These are phyloP conservation scores for Leccinum ponderosum DNA, from an alignment of 1,284 basidiomycete genomes.

Conservation along the genomic window DNA sequence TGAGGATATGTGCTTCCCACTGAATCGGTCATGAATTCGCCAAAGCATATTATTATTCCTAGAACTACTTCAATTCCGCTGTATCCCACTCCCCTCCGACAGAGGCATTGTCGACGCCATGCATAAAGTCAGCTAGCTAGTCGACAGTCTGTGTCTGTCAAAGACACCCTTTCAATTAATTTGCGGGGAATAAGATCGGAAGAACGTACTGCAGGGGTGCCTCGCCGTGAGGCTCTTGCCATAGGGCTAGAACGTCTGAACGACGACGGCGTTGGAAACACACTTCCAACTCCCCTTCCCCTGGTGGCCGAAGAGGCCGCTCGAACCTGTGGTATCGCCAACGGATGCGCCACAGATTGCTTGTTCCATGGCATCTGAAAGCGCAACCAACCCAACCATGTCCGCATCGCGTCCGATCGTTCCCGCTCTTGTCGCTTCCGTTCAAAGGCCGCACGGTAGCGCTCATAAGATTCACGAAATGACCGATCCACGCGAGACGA, in stretches of 20 bases:
- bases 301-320: constrained; percentile 34
- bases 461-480: constrained; percentile 92
- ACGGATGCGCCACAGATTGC: constrained; percentile 13
- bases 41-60: neutral
- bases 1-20: neutral
- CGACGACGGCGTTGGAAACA: constrained; percentile 39
- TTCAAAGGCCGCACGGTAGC: constrained; percentile 92
- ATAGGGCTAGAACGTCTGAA: constrained; percentile 45
- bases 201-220: constrained; percentile 28
- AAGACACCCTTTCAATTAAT: constrained; percentile 27
- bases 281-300: constrained; percentile 34
- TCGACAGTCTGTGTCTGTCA: constrained; percentile 14
- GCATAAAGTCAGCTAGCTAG: constrained; percentile 16
- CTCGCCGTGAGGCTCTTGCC: constrained; percentile 35
- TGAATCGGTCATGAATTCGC: neutral
- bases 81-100: neutral
- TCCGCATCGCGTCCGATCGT: constrained; percentile 41
- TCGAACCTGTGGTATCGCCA: constrained; percentile 23
- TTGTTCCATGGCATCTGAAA: constrained; percentile 43
- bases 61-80: neutral
- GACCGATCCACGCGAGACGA: constrained; percentile 80
- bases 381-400: constrained; percentile 44
- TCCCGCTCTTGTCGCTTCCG: constrained; percentile 70
- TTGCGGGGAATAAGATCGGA: constrained; percentile 17
- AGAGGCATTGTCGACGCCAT: neutral